Percentiles rank a stretch among this genome's conserved stretches.
phyloP scores from a whole-genome alignment of 768 basidiomycete species.

The Tricholoma matsutake region DNA sequence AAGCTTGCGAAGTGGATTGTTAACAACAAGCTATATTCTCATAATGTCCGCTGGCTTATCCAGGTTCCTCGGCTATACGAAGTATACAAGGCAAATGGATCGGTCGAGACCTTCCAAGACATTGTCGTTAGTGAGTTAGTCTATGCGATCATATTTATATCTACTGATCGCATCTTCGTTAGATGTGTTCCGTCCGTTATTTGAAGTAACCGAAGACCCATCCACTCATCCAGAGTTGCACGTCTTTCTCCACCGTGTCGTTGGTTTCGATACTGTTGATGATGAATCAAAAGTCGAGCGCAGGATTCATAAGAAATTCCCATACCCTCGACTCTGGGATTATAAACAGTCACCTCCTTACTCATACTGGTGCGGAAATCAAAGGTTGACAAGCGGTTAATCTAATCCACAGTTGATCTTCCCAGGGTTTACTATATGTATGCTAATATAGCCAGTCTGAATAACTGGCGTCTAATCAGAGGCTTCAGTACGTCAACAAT shows the following conservation, averaged over 20 bases:
- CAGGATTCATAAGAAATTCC: slow-evolving; percentile 90
- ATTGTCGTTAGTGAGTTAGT: slow-evolving; percentile 75
- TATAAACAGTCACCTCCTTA: slow-evolving; percentile 89
- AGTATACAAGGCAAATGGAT: slow-evolving; percentile 87
- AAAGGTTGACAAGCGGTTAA: not conserved
- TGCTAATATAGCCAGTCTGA: slow-evolving; percentile 92
- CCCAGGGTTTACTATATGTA: slow-evolving; percentile 95
- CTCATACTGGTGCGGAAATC: slow-evolving; percentile 77
- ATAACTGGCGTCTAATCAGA: slow-evolving; percentile 82
- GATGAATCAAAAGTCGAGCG: slow-evolving; percentile 95
- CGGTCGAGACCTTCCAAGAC: slow-evolving; percentile 85
- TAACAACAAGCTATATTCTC: slow-evolving; percentile 88
- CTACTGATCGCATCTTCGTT: not conserved
- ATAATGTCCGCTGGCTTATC: slow-evolving; percentile 97
- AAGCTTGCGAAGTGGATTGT: slow-evolving; percentile 97
- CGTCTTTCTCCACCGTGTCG: slow-evolving; percentile 89
- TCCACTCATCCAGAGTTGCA: slow-evolving; percentile 89
- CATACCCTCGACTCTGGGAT: slow-evolving; percentile 88
- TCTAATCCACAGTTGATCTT: slow-evolving; percentile 4
- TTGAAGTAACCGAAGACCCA: slow-evolving; percentile 95
- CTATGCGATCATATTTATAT: not conserved
- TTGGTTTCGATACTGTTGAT: slow-evolving; percentile 98
- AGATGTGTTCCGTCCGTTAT: slow-evolving; percentile 93
- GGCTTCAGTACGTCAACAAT: slow-evolving; percentile 79
- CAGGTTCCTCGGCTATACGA: slow-evolving; percentile 95